Evolutionary conservation across 176 grass and related monocot species (phyloP).

Genomic region (Carex myosuroides): DNA sequence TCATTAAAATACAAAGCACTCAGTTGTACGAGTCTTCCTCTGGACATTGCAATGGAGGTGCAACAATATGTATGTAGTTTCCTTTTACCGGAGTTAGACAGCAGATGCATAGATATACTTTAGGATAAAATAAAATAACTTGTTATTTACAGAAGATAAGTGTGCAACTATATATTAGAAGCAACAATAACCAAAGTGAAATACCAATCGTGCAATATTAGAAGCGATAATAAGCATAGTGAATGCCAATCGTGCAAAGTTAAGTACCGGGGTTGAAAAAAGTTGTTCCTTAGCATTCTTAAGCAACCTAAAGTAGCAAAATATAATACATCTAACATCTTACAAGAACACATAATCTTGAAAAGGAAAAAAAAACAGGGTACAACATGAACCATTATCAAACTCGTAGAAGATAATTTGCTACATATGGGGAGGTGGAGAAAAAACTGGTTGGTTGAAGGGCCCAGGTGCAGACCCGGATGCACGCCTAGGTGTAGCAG

Average conservation of each 20-base stretch:
- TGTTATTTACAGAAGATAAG: background rate
- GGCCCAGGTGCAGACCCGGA: conserved; percentile 11
- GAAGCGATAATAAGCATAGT: background rate
- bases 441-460: conserved; percentile 7
- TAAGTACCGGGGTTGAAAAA: background rate
- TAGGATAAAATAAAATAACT: background rate
- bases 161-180: background rate
- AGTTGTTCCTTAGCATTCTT: background rate
- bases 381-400: background rate
- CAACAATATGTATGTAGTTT: background rate
- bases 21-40: background rate
- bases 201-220: background rate
- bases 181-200: background rate
- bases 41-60: background rate
- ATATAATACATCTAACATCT: background rate
- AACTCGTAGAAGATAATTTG: background rate
- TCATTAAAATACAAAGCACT: background rate
- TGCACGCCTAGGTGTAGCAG: conserved; percentile 4
- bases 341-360: background rate
- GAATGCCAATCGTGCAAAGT: background rate
- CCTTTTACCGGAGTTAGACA: background rate
- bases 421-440: background rate
- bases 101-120: background rate
- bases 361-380: background rate
- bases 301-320: background rate